Conservation (phyloP, 2,329 filamentous ascomycete species). For the Penicillium glabrum region DNA sequence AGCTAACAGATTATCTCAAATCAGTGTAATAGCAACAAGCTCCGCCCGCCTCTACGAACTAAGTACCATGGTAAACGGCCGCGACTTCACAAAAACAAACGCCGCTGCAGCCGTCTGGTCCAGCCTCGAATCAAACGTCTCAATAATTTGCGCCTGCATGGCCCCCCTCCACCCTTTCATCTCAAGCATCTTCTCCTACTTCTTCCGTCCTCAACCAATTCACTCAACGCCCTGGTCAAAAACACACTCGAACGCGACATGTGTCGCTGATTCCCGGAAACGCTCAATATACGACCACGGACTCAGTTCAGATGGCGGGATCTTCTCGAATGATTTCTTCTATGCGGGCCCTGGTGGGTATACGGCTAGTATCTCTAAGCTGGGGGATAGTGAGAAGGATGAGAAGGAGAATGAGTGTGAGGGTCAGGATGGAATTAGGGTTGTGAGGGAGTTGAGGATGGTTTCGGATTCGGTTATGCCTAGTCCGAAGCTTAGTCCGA, state of each 20-base stretch:
- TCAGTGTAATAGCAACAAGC: conserved; percentile 31
- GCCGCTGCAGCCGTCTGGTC: conserved; percentile 30
- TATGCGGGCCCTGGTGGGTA: conserved; percentile 18
- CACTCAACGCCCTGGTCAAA: conserved; percentile 15
- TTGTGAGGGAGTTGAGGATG: conserved; percentile 29
- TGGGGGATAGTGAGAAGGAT: conserved; percentile 11
- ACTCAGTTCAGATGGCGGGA: conserved; percentile 1
- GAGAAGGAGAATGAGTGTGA: conserved; percentile 6
- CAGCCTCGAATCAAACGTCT: conserved; percentile 30
- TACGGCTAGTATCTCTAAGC: conserved; percentile 27
- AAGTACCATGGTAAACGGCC: conserved; percentile 7
- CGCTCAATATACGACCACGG: conserved; percentile 5
- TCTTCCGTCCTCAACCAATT: conserved; percentile 17
- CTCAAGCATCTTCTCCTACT: conserved; percentile 24
- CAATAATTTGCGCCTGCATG: conserved; percentile 34
- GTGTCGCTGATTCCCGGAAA: conserved; percentile 10
- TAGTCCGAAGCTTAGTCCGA: neutral
- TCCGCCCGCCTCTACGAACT: conserved; percentile 24
- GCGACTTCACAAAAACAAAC: conserved; percentile 25
- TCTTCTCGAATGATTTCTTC: conserved; percentile 20
- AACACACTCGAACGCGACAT: conserved; percentile 4
- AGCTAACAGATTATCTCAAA: neutral
- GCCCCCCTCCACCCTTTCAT: conserved; percentile 28
- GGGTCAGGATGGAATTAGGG: conserved; percentile 25
- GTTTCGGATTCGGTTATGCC: conserved; percentile 17